Base-by-base conservation (phyloP, 805 yeast species). In the Millerozyma acaciae region DNA sequence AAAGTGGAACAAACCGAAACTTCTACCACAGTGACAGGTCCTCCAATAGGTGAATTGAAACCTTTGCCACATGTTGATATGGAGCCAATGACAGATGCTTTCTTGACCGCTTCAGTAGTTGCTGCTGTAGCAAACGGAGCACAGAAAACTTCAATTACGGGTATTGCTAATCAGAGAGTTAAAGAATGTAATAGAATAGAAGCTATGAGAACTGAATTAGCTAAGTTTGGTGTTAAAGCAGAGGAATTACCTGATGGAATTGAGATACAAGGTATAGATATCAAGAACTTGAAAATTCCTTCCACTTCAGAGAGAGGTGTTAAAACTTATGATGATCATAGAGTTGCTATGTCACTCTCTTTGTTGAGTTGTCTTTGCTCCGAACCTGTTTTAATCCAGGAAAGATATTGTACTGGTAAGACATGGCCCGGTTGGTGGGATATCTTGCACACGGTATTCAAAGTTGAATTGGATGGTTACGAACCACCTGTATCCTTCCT, bases 361-460 rank as follows among this genome's bases (percentile, higher is more conserved):
- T 68, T 93, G 38, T 64, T 93, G 33, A 90, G 96, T 4, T 87
- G 95, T 21, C 68, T 85, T 48, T 73, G 76, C 31, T 54, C 60
- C 28, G 68, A 65, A 3, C 79, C 84, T 1, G 90, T 84, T 1
- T 66, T 78, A 43, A 78, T 93, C 38, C 77, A 81, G 45, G 96
- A 90, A 53, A 78, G 97, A 61, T 76, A 83, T 16, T 87, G 97
- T 55, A 94, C 96, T 2, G 94, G 90, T 37, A 93, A 93, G 65
- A 93, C 98, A 0, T 93, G 98, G 98, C 98, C 98, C 14, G 97
- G 97, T 23, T 93, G 98, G 98, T 93, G 98, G 98, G 98, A 93
- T 61, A 74, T 80, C 21, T 67, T 93, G 42, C 88, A 80, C 53
- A 73, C 83, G 31, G 62, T 71, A 30, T 76, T 93, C 48, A 73